phyloP scores from a whole-genome alignment of 192 early-diverging fungal genomes.

The Backusella tarrabulga region DNA sequence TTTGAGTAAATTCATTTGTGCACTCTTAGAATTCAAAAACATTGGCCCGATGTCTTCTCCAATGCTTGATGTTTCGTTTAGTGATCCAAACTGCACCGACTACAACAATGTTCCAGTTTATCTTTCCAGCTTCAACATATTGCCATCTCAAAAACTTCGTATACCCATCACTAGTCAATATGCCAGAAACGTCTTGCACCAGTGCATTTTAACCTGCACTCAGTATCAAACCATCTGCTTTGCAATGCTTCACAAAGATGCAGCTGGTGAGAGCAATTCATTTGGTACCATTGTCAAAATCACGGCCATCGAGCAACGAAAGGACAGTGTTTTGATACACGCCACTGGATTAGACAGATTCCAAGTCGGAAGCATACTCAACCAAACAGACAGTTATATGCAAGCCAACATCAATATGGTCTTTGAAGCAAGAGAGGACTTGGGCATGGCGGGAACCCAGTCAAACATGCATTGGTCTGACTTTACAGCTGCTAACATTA shows the following conservation, averaged over 20 bases:
- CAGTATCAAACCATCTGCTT: not conserved
- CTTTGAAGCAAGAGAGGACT: not conserved
- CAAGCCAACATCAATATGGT: not conserved
- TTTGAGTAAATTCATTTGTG: not conserved
- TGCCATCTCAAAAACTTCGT: constrained; percentile 11
- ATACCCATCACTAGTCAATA: not conserved
- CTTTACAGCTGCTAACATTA: not conserved
- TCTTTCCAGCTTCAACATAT: not conserved
- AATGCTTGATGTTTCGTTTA: not conserved
- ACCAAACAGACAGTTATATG: not conserved
- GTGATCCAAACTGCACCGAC: not conserved
- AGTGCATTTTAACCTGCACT: not conserved
- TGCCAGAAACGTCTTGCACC: not conserved
- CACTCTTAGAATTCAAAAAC: not conserved
- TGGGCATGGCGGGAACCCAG: not conserved
- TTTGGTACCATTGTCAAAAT: constrained; percentile 19
- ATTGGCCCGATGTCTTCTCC: not conserved
- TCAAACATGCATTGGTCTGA: constrained; percentile 2
- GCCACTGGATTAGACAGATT: constrained; percentile 12
- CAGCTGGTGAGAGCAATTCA: not conserved
- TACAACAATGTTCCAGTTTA: constrained; percentile 3
- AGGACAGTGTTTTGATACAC: not conserved
- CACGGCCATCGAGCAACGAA: not conserved
- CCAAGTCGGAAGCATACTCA: not conserved
- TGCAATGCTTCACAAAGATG: not conserved